Evolutionary conservation across 1,139 yeast genomes (phyloP).

Genomic region (Hyphopichia khmerensis): DNA sequence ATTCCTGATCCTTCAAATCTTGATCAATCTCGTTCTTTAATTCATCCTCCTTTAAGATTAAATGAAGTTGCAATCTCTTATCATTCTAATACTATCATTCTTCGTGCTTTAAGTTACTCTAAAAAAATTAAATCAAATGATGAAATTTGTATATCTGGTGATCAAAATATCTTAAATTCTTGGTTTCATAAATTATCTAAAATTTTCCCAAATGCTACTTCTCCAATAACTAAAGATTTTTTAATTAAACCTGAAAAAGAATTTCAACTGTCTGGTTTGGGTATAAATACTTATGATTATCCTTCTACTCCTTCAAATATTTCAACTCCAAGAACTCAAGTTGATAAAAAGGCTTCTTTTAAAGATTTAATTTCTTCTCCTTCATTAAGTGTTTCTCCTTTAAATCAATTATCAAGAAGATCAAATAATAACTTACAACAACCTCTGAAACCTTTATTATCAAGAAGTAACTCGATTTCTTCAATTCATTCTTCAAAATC

Average conservation of each 20-base stretch:
- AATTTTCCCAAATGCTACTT: conserved; percentile 30
- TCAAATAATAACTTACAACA: background rate
- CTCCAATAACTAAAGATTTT: conserved; percentile 23
- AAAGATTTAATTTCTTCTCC: conserved; percentile 24
- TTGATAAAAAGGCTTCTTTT: conserved; percentile 11
- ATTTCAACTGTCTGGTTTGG: conserved; percentile 31
- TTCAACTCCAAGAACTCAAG: conserved; percentile 3
- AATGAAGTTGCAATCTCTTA: conserved; percentile 26
- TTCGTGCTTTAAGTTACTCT: conserved; percentile 28
- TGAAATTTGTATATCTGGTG: conserved; percentile 6
- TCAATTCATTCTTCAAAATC: conserved; percentile 1
- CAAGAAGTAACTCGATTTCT: conserved; percentile 1
- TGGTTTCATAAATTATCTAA: conserved; percentile 30
- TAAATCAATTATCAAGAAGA: conserved; percentile 1
- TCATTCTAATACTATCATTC: conserved; percentile 19
- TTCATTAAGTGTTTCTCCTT: conserved; percentile 10
- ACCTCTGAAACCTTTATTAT: background rate
- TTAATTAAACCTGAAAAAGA: conserved; percentile 20
- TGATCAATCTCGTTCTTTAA: conserved; percentile 23
- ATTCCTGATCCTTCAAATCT: conserved; percentile 13
- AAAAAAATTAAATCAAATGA: conserved; percentile 2
- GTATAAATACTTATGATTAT: conserved; percentile 22
- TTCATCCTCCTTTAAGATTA: conserved; percentile 44
- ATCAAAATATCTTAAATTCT: conserved; percentile 12
- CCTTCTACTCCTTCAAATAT: background rate